Base-by-base conservation (phyloP, 1,284 basidiomycete species). In the Apiotrichum gracile region DNA sequence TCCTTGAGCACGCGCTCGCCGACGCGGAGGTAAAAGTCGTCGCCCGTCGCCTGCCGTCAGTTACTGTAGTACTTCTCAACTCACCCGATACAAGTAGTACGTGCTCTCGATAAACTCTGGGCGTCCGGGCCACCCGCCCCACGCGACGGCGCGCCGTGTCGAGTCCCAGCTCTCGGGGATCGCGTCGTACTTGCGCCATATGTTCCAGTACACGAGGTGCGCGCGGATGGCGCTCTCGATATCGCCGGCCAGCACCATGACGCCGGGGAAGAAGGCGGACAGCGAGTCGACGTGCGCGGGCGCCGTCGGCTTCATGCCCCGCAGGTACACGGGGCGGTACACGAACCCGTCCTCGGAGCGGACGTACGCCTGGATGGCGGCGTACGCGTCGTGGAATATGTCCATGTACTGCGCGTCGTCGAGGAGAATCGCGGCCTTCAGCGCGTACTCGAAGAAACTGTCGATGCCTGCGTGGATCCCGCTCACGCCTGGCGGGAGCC, bases 71-170 rank as follows among this genome's bases (percentile, higher is more conserved):
- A 21, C n/a, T 8, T 9, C 7, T 1, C 19, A 21, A 75, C 83
- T 61, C 64, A 88, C 90, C 49, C 87, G 81, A 67, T 96, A 93
- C 12, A 97, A 78, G 74, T 93, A 94, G 82, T 91, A 93, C 3
- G 89, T 97, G 24, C 87, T 91, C 74, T 96, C 91, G 54, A 93
- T 82, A 63, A 93, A 91, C 73, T 96, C 91, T 79, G 72, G 91
- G 54, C 91, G 80, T 51, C 92, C 77, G 10, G 91, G 91, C 65
- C 91, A 94, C 60, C 88, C 87, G 52, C 83, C 78, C 57, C 87
- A 85, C 5, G 87, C 89, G 13, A 87, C 85, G 57, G 80, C 75
- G 63, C 82, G 83, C 59, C 79, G 84, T 61, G 82, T 82, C 69
- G 86, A 87, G 65, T 90, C 87, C 78, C 87, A 97, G 22, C 91